Evolutionary conservation across 495 filamentous ascomycete species (phyloP).

Genomic region (Neurospora sp.): DNA sequence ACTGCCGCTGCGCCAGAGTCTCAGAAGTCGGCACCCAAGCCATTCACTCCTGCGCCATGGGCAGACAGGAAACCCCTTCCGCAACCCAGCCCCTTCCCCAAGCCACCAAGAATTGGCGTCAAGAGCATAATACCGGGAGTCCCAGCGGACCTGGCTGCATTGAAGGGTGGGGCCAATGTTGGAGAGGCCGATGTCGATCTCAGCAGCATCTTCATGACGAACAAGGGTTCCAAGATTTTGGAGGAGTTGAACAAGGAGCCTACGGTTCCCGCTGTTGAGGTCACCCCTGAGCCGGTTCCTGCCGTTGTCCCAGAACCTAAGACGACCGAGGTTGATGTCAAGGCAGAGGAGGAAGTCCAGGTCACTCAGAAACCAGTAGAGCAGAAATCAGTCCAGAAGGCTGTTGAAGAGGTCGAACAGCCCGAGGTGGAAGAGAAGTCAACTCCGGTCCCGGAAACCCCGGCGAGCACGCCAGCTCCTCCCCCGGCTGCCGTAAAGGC

Average conservation of each 20-base stretch:
- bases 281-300: neutral
- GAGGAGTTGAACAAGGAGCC: slow-evolving; percentile 12
- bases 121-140: neutral
- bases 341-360: neutral
- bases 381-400: neutral
- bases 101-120: neutral
- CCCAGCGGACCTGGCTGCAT: neutral
- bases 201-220: slow-evolving; percentile 31
- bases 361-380: neutral
- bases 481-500: neutral
- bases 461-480: neutral
- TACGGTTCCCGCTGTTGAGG: neutral
- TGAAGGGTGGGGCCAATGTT: neutral
- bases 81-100: neutral
- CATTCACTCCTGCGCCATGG: slow-evolving; percentile 15
- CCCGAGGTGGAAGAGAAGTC: neutral
- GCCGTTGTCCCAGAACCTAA: neutral
- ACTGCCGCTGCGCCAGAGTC: neutral
- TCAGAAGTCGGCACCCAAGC: neutral
- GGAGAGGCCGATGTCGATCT: slow-evolving; percentile 15
- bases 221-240: slow-evolving; percentile 22
- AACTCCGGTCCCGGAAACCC: neutral
- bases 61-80: slow-evolving; percentile 2
- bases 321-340: neutral
- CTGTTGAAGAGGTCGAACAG: neutral